Base-by-base conservation (phyloP, 164 flowering plant genomes). In the Paratinospora sagittata region DNA sequence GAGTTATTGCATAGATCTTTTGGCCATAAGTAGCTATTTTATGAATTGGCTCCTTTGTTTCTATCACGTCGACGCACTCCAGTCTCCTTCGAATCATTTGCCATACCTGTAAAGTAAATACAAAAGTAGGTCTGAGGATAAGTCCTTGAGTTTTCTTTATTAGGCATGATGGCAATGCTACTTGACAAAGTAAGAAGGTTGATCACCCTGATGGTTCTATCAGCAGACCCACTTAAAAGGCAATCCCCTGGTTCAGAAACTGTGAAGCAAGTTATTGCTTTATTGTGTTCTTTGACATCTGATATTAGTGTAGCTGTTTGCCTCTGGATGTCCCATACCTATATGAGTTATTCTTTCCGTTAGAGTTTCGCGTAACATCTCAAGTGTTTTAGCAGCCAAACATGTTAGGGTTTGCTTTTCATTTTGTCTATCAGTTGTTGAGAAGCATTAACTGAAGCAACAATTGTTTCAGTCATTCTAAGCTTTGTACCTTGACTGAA, bases 161-260 rank as follows among this genome's bases (percentile, higher is more conserved):
- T 27, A 57, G 16, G 61, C 41, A 73, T 49, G 13, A 8, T 8
- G 8, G 45, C 0, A 41, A 41, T 11, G 13, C 23, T 6, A 52
- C 19, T 52, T 17, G 60, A 17, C 60, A 52, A 27, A 23, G 61
- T 23, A 21, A 65, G 19, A 12, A 61, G 8, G 19, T 69, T 41
- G 21, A 60, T 23, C 82, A 89, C 94, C 85, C 85, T 82, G 63
- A 91, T 83, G 39, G 92, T 89, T 81, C 81, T 91, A 65, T 91
- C 97, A 12, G 81, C 65, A 10, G 97, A 91, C 64, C 97, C 92
- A 82, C 91, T 88, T 66, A 89, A 39, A 67, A 91, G 89, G 79
- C 85, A 73, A 21, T 83, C 86, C 65, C 88, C 86, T 70, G 86
- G 82, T 77, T 87, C 92, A 39, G 67, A 84, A 69, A 83, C 85